Percentiles rank a stretch among this genome's conserved stretches.
phyloP scores from a whole-genome alignment of 2,329 filamentous ascomycete species.

The Ophiostoma ulmi region DNA sequence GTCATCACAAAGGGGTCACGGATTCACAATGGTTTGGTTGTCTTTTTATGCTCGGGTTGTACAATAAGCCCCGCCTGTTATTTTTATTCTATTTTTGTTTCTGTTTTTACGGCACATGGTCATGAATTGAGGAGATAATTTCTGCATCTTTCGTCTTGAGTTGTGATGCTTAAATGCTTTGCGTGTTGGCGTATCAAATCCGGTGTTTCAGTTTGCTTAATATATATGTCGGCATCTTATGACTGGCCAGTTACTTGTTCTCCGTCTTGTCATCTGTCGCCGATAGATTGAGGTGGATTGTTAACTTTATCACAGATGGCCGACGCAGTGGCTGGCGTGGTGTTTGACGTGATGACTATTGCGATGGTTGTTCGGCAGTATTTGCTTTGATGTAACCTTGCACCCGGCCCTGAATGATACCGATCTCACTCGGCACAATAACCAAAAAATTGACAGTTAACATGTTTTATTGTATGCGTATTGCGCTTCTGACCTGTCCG shows the following conservation, averaged over 20 bases:
- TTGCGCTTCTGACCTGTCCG: slow-evolving; percentile 7
- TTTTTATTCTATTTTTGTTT: slow-evolving; percentile 30
- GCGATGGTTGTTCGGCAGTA: neutral
- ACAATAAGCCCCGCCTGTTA: slow-evolving; percentile 57
- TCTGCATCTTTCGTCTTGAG: neutral
- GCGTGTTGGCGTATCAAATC: neutral
- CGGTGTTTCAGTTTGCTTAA: neutral
- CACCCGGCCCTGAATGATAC: no score
- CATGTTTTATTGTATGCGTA: neutral
- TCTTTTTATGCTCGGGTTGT: slow-evolving; percentile 60
- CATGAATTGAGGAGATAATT: slow-evolving; percentile 56
- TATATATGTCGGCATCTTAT: neutral
- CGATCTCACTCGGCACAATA: neutral
- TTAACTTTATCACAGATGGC: no score
- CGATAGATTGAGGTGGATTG: no score
- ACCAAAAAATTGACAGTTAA: neutral
- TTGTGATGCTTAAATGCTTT: neutral
- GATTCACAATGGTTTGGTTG: slow-evolving; percentile 67
- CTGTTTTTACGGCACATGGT: slow-evolving; percentile 51
- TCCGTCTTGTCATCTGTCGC: no score
- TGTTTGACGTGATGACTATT: neutral
- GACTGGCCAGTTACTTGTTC: no score
- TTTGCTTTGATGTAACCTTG: no score
- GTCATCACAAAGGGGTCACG: slow-evolving; percentile 77
- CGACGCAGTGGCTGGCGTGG: no score